These are phyloP conservation scores for Trichoderma gracile DNA, from an alignment of 2,329 filamentous ascomycete species.

Conservation along the genomic window DNA sequence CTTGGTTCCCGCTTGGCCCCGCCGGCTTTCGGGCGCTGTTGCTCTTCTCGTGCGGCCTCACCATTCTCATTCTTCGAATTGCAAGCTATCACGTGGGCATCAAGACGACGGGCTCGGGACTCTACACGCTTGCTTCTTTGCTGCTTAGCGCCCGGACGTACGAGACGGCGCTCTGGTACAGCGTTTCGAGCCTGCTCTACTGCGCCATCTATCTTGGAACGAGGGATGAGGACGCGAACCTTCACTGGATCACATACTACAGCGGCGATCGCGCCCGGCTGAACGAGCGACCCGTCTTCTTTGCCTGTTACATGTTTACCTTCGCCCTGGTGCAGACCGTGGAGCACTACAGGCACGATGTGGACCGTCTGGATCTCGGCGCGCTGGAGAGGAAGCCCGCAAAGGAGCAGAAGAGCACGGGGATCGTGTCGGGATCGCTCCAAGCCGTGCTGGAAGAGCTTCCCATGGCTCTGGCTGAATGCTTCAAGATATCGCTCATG, in stretches of 20 bases:
- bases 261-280: slow-evolving; percentile 71
- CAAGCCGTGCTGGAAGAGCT: slow-evolving; percentile 43
- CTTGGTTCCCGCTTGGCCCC: slow-evolving; percentile 79
- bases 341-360: slow-evolving; percentile 70
- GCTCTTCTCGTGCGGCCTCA: slow-evolving; percentile 73
- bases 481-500: slow-evolving; percentile 44
- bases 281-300: slow-evolving; percentile 84
- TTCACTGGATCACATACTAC: slow-evolving; percentile 73
- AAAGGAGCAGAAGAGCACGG: slow-evolving; percentile 31
- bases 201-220: slow-evolving; percentile 80
- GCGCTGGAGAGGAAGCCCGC: slow-evolving; percentile 31
- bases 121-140: slow-evolving; percentile 62
- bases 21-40: slow-evolving; percentile 73
- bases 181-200: slow-evolving; percentile 75
- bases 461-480: slow-evolving; percentile 42
- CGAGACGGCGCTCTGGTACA: slow-evolving; percentile 74
- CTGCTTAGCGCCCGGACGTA: slow-evolving; percentile 61
- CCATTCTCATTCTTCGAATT: slow-evolving; percentile 82
- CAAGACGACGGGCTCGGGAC: slow-evolving; percentile 68
- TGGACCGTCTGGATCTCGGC: slow-evolving; percentile 62
- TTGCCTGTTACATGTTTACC: slow-evolving; percentile 68
- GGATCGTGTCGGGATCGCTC: slow-evolving; percentile 36
- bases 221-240: slow-evolving; percentile 56
- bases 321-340: slow-evolving; percentile 70
- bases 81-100: slow-evolving; percentile 75